These are phyloP conservation scores for Aphelidium insulamus DNA, from an alignment of 371 early-diverging fungal genomes.

Conservation along the genomic window DNA sequence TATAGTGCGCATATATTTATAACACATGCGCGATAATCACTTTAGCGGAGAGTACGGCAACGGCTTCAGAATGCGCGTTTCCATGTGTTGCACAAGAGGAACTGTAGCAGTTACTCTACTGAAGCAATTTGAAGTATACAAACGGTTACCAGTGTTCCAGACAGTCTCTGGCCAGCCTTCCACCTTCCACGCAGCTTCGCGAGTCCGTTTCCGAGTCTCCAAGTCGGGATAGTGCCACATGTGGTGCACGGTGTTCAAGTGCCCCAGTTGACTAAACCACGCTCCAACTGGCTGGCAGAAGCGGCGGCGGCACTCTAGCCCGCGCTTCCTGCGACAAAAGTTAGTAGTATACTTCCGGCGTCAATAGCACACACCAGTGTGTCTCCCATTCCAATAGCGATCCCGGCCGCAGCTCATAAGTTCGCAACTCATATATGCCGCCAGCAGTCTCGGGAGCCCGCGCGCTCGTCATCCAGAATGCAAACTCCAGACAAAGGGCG, in stretches of 20 bases:
- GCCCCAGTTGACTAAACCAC: conserved; percentile 82
- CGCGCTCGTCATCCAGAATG: conserved; percentile 66
- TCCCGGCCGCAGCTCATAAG: conserved; percentile 73
- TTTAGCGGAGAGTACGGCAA: conserved; percentile 49
- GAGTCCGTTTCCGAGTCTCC: conserved; percentile 58
- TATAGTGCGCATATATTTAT: no score
- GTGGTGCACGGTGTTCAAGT: conserved; percentile 70
- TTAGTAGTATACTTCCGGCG: not conserved
- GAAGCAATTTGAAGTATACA: not conserved
- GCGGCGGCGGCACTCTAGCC: conserved; percentile 62
- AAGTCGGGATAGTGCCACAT: conserved; percentile 76
- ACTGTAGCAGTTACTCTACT: conserved; percentile 14
- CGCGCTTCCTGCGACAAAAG: conserved; percentile 25
- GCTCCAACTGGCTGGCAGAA: conserved; percentile 80
- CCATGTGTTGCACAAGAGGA: conserved; percentile 57
- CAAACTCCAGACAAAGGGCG: conserved; percentile 74
- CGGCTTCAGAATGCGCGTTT: conserved; percentile 56
- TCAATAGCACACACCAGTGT: conserved; percentile 31
- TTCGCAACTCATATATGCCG: conserved; percentile 74
- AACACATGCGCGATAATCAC: no score
- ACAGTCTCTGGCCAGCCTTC: conserved; percentile 87
- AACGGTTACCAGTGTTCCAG: conserved; percentile 48
- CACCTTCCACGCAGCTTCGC: conserved; percentile 78
- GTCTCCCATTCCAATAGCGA: conserved; percentile 77
- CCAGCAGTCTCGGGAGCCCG: conserved; percentile 29